These are phyloP conservation scores for Bryum argenteum DNA, from an alignment of 225 moss, liverwort and hornwort genomes.

Conservation along the genomic window DNA sequence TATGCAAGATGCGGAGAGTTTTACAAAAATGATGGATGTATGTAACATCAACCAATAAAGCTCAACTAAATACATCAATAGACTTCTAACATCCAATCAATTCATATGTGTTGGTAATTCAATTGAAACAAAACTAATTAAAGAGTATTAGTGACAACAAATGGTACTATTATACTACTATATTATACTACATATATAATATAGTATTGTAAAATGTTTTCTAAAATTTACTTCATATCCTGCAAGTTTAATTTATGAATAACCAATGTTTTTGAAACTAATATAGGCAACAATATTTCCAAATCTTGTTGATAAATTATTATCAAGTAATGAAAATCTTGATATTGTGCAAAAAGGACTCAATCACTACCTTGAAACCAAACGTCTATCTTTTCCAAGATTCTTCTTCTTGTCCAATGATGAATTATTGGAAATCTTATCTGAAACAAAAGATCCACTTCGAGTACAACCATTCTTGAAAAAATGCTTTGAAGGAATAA, in stretches of 20 bases:
- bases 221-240: too few relatives aligned
- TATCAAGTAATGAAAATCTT: slow-evolving; percentile 65
- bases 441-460: slow-evolving; percentile 85
- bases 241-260: too few relatives aligned
- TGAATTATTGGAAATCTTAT: slow-evolving; percentile 83
- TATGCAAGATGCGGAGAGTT: slow-evolving; percentile 51
- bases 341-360: slow-evolving; percentile 88
- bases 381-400: slow-evolving; percentile 84
- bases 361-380: slow-evolving; percentile 88
- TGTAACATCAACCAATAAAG: neutral
- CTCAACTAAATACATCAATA: too few relatives aligned
- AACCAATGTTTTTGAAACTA: neutral
- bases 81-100: too few relatives aligned
- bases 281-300: slow-evolving; percentile 51
- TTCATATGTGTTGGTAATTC: too few relatives aligned
- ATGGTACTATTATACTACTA: too few relatives aligned
- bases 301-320: slow-evolving; percentile 50
- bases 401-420: slow-evolving; percentile 90
- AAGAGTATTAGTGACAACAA: too few relatives aligned
- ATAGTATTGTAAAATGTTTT: too few relatives aligned
- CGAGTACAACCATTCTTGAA: slow-evolving; percentile 84
- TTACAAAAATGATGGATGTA: slow-evolving; percentile 64
- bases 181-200: too few relatives aligned
- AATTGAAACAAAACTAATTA: too few relatives aligned
- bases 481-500: slow-evolving; percentile 92